Base-by-base conservation (phyloP, 2,329 filamentous ascomycete species). In the Paracoccidioides brasiliensis region DNA sequence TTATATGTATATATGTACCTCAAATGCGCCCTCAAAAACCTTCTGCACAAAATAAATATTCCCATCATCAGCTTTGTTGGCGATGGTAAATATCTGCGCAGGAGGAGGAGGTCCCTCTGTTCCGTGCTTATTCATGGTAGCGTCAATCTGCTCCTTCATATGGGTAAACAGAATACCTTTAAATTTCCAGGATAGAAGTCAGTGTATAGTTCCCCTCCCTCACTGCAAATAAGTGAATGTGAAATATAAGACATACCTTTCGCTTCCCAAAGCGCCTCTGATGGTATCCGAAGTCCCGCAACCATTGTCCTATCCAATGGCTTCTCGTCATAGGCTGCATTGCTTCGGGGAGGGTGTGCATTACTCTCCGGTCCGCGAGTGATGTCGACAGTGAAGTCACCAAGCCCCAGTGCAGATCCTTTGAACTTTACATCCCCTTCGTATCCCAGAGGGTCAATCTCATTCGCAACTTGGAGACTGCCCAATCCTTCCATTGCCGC, bases 31-130 rank as follows among this genome's bases (percentile, higher is more conserved):
- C 63, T 90, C 81, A 63, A 95, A 97, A 2, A 90, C 82, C 72
- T 95, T 96, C 71, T 98, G 89, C 14, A 97, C 78, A 43, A 95
- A 74, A 60, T 98, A 91, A 12, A 88, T 74, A 65, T 97, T 97
- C 35, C 90, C 91, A 33, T 68, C 68, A 22, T 67, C 68, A 10
- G 71, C 64, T 37, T 73, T 70, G 67, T 95, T 85, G 46, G 77
- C 72, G 54, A 97, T 77, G 5, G 88, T 88, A 69, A 94, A 96
- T 0, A 90, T 78, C 68, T 93, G 87, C 74, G 85, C 89, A 1
- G 91, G 85, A 8, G 90, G 90, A 6, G 90, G 86, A 49, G 87
- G 80, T 58, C 84, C 80, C 3, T 86, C 80, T 49, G 80, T 70
- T 33, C 78, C 80, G 67, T 81, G 84, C 61, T 80, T 74, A 59